phyloP scores from a whole-genome alignment of 2,329 filamentous ascomycete genomes.

The Trichoderma semiorbis region DNA sequence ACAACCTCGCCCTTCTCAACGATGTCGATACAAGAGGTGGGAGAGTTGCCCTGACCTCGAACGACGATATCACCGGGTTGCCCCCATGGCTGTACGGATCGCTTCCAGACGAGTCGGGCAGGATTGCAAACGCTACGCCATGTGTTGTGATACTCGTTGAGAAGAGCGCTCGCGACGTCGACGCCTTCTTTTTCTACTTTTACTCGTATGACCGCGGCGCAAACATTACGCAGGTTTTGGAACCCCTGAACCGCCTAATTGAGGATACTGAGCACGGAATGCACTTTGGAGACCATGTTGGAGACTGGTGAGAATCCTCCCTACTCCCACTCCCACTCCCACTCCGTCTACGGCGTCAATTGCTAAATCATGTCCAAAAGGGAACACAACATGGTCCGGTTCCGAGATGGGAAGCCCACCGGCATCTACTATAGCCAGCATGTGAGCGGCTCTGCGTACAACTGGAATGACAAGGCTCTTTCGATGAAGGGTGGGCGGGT shows the following conservation, averaged over 20 bases:
- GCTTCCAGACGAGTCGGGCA: background rate
- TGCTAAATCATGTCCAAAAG: background rate
- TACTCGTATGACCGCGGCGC: slow-evolving; percentile 4
- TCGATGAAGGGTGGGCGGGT: background rate
- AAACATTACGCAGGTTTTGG: slow-evolving; percentile 4
- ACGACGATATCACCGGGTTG: background rate
- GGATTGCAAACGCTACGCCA: background rate
- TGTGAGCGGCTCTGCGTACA: background rate
- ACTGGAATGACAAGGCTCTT: background rate
- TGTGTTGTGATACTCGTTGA: background rate
- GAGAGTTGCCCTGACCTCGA: background rate
- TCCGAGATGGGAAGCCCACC: background rate
- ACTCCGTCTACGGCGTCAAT: background rate
- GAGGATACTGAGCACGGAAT: slow-evolving; percentile 6
- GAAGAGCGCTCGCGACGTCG: background rate
- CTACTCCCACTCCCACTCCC: background rate
- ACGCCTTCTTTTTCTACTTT: slow-evolving; percentile 8
- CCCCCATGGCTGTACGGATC: background rate
- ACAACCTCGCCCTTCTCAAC: slow-evolving; percentile 1
- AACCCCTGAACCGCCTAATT: slow-evolving; percentile 1
- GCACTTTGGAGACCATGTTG: background rate
- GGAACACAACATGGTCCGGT: slow-evolving; percentile 10
- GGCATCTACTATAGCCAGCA: slow-evolving; percentile 7
- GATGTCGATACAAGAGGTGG: background rate
- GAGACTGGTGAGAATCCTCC: background rate